Evolutionary conservation across 1,139 yeast genomes (phyloP).

Genomic region (Nakaseomyces sp.): DNA sequence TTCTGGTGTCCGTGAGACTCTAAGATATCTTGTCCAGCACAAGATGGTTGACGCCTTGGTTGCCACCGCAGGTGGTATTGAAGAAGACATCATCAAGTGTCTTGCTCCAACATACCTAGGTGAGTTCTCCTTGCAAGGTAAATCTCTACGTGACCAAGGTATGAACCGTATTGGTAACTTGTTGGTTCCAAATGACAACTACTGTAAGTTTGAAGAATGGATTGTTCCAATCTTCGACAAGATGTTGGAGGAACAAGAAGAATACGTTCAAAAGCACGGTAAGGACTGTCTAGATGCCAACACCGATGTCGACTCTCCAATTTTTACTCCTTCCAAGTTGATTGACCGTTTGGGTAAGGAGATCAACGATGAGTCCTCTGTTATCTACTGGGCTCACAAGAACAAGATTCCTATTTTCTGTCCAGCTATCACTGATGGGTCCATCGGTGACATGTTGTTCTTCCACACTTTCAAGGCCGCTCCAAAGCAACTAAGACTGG

Average conservation of each 20-base stretch:
- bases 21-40: constrained; percentile 81
- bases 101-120: constrained; percentile 94
- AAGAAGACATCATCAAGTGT: constrained; percentile 92
- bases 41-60: constrained; percentile 93
- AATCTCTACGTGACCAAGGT: constrained; percentile 81
- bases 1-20: constrained; percentile 86
- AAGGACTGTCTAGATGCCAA: constrained; percentile 45
- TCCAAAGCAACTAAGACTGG: constrained; percentile 80
- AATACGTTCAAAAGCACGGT: constrained; percentile 43
- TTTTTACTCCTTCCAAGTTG: constrained; percentile 90
- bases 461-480: constrained; percentile 95
- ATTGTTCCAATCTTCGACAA: constrained; percentile 84
- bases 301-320: constrained; percentile 40
- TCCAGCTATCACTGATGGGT: constrained; percentile 96
- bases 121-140: constrained; percentile 75
- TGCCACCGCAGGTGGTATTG: constrained; percentile 95
- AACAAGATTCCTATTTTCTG: constrained; percentile 93
- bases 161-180: constrained; percentile 96
- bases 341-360: constrained; percentile 92
- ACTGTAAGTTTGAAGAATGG: constrained; percentile 97
- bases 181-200: constrained; percentile 94
- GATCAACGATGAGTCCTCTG: constrained; percentile 88
- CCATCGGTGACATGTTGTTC: constrained; percentile 96
- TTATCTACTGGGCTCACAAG: constrained; percentile 95
- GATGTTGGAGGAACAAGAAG: constrained; percentile 84